These are phyloP conservation scores for Lanmaoa rubissima DNA, from an alignment of 768 basidiomycete species.

Conservation along the genomic window DNA sequence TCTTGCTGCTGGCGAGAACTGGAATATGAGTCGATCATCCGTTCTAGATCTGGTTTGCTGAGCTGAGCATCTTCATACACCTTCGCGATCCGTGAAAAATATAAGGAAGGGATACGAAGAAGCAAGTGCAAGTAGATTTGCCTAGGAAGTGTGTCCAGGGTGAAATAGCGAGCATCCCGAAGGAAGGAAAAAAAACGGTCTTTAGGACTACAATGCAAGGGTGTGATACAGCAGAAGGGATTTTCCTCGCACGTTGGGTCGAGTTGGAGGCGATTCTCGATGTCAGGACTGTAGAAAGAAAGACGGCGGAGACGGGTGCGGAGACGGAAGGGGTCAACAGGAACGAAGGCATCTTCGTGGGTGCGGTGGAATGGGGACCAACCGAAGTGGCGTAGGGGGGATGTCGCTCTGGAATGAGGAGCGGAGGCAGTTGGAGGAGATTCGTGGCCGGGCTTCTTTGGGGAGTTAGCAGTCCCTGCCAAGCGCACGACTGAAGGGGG, in stretches of 20 bases:
- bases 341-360: slow-evolving; percentile 55
- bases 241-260: slow-evolving; percentile 25
- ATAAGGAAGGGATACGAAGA: slow-evolving; percentile 72
- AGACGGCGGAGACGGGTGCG: slow-evolving; percentile 22
- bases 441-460: slow-evolving; percentile 24
- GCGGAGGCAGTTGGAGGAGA: slow-evolving; percentile 30
- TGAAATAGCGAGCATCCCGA: slow-evolving; percentile 23
- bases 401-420: slow-evolving; percentile 43
- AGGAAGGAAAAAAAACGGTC: slow-evolving; percentile 19
- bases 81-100: slow-evolving; percentile 74
- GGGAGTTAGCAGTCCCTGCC: slow-evolving; percentile 1
- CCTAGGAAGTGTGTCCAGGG: slow-evolving; percentile 40
- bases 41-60: slow-evolving; percentile 66
- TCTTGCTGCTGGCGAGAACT: slow-evolving; percentile 13
- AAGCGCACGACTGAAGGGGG: slow-evolving; percentile 12
- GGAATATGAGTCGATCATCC: slow-evolving; percentile 43
- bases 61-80: slow-evolving; percentile 79
- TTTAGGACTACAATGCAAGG: slow-evolving; percentile 11
- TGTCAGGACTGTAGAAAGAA: slow-evolving; percentile 23
- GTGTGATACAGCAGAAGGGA: slow-evolving; percentile 22
- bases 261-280: slow-evolving; percentile 16
- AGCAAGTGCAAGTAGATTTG: slow-evolving; percentile 48
- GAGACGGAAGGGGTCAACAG: slow-evolving; percentile 51
- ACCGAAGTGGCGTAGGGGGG: slow-evolving; percentile 59
- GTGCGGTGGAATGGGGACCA: slow-evolving; percentile 53